Conservation (phyloP, 2,329 filamentous ascomycete species). For the Fusarium sp. region DNA sequence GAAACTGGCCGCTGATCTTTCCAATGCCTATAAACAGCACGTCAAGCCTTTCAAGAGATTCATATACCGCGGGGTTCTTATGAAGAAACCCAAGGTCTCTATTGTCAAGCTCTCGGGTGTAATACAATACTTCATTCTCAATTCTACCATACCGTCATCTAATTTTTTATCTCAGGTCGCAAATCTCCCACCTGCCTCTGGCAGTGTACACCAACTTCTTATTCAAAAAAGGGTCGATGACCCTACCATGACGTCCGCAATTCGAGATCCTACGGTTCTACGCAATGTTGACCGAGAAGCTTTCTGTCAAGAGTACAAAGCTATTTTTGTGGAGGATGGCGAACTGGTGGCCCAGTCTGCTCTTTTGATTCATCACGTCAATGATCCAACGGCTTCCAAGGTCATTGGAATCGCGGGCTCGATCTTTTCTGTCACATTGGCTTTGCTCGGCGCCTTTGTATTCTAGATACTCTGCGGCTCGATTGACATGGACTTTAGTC, state of each 20-base stretch:
- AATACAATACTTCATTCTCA: too few species aligned
- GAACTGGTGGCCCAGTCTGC: neutral
- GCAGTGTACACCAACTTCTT: accelerated
- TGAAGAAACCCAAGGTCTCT: too few species aligned
- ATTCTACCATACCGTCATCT: too few species aligned
- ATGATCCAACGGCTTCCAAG: neutral
- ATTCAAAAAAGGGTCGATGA: neutral
- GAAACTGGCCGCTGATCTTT: too few species aligned
- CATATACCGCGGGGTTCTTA: too few species aligned
- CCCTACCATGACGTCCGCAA: neutral
- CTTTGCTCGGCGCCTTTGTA: neutral
- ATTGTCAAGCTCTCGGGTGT: too few species aligned
- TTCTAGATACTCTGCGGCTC: neutral
- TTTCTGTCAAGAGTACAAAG: neutral
- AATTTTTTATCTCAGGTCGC: too few species aligned
- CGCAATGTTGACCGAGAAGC: neutral
- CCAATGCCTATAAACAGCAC: too few species aligned
- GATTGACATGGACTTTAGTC: too few species aligned
- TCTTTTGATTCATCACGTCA: neutral
- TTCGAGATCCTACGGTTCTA: accelerated
- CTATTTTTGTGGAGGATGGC: accelerated
- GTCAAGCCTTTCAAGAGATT: too few species aligned
- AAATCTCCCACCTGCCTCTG: too few species aligned
- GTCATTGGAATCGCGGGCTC: neutral
- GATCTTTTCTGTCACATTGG: neutral